Evolutionary conservation across 1,284 basidiomycete species (phyloP).

Genomic region (Fomitopsis betulina): DNA sequence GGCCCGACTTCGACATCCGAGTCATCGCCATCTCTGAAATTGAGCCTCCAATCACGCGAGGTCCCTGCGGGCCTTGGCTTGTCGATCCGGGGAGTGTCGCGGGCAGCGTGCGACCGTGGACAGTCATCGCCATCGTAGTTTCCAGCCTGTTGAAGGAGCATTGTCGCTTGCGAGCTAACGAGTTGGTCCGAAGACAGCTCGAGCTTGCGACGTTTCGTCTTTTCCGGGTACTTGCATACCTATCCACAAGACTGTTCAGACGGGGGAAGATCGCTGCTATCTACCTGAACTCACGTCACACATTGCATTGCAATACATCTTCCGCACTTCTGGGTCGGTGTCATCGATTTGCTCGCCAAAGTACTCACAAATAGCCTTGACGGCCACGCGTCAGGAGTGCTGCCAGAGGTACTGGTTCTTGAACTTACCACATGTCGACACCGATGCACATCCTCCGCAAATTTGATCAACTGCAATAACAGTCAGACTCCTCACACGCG

Average conservation of each 20-base stretch:
- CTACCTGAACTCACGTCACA: conserved; percentile 62
- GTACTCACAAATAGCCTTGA: conserved; percentile 73
- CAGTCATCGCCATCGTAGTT: conserved; percentile 26
- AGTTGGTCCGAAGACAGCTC: conserved; percentile 47
- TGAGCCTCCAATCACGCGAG: conserved; percentile 1
- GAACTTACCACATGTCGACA: conserved; percentile 74
- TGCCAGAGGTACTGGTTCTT: background rate
- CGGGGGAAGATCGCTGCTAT: background rate
- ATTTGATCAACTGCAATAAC: conserved; percentile 50
- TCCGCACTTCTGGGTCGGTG: conserved; percentile 40
- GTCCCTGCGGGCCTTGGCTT: background rate
- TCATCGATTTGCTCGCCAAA: conserved; percentile 74
- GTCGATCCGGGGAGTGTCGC: background rate
- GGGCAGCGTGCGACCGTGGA: background rate
- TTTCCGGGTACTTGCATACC: conserved; percentile 76
- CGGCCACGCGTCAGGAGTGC: background rate
- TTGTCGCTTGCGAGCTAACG: conserved; percentile 29
- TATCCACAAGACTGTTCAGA: conserved; percentile 20
- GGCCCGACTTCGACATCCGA: background rate
- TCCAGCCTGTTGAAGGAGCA: conserved; percentile 18
- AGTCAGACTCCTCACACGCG: background rate
- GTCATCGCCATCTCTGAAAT: conserved; percentile 1
- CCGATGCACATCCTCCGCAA: conserved; percentile 55
- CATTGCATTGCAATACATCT: conserved; percentile 70
- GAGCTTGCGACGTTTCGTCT: conserved; percentile 42